These are phyloP conservation scores for Aspergillus brunneoviolaceus DNA, from an alignment of 2,329 filamentous ascomycete species.

Conservation along the genomic window DNA sequence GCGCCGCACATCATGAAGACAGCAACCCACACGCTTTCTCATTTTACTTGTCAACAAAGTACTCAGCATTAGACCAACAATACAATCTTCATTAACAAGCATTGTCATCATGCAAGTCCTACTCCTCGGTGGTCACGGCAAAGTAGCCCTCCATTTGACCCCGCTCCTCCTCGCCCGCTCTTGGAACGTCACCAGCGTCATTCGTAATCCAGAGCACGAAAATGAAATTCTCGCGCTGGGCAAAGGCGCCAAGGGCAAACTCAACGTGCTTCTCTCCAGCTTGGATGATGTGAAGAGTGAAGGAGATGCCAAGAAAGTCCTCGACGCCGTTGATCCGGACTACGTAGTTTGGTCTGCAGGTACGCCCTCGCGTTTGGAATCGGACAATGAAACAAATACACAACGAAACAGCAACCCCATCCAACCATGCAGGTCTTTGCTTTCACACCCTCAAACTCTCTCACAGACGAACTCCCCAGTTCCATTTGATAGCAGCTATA, in stretches of 20 bases:
- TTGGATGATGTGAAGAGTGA: constrained; percentile 69
- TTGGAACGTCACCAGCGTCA: constrained; percentile 76
- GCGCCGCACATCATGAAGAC: not conserved
- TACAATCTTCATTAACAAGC: too few species aligned
- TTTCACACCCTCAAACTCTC: not conserved
- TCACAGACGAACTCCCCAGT: not conserved
- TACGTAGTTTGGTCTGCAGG: constrained; percentile 51
- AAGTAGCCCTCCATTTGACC: constrained; percentile 71
- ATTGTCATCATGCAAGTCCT: constrained; percentile 56
- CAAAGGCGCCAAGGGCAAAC: constrained; percentile 57
- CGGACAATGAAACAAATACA: not conserved
- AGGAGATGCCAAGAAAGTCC: constrained; percentile 60
- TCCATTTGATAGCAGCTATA: too few species aligned
- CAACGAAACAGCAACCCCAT: not conserved
- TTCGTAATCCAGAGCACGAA: constrained; percentile 70
- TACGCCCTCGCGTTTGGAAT: constrained; percentile 22
- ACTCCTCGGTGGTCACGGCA: constrained; percentile 78
- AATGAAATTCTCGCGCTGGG: constrained; percentile 63
- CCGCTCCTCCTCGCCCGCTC: constrained; percentile 70
- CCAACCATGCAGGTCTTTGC: not conserved
- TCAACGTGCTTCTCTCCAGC: constrained; percentile 69
- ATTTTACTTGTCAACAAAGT: not conserved
- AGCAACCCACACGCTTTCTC: not conserved
- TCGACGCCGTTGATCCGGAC: constrained; percentile 48
- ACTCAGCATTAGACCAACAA: not conserved